Base-by-base conservation (phyloP, 768 basidiomycete genomes). In the Neoboletus subvelutipes region DNA sequence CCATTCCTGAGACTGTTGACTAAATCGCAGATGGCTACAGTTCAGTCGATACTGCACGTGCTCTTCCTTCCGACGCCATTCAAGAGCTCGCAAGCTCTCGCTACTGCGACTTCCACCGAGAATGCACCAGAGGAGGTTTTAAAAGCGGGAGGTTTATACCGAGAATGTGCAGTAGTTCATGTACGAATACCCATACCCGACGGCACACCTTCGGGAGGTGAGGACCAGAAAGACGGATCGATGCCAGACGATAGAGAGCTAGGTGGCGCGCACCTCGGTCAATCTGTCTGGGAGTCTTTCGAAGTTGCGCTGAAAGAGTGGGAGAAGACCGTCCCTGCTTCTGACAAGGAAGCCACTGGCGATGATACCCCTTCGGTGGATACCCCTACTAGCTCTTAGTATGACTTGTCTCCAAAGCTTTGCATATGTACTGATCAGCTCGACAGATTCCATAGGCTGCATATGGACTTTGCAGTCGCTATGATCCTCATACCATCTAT, bases 21-120 rank as follows among this genome's bases (percentile, higher is more conserved):
- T 6, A 94, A 94, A 64, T 83, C 86, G 0, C 80, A 90, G 1
- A 67, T 59, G 3, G 74, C 83, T 9, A 75, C 87, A 0, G 75
- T 89, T n/a, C 90, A 96, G 67, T 80, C 85, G 3, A 76, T 94
- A n/a, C 71, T 94, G 4, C 93, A 93, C 58, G 86, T 81, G 0
- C 80, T 96, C 15, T 94, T 90, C 69, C 79, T 92, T 17, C 90
- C 90, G 1, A 90, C 87, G 4, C 88, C 89, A 3, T 85, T 89
- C 75, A 90, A 89, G 70, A 73, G 78, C 40, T 66, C 78, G 5
- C 72, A 71, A 37, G 48, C 67, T 1, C 50, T 67, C 8, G 46
- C 60, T 45, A n/a, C 39, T 10, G 24, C 31, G 29, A 48, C 59
- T 8, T 17, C 63, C 5, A 12, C 41, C 13, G 63, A 62, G 22